These are phyloP conservation scores for Pontederia crassipes DNA, from an alignment of 176 grass and related monocot species.

Conservation along the genomic window DNA sequence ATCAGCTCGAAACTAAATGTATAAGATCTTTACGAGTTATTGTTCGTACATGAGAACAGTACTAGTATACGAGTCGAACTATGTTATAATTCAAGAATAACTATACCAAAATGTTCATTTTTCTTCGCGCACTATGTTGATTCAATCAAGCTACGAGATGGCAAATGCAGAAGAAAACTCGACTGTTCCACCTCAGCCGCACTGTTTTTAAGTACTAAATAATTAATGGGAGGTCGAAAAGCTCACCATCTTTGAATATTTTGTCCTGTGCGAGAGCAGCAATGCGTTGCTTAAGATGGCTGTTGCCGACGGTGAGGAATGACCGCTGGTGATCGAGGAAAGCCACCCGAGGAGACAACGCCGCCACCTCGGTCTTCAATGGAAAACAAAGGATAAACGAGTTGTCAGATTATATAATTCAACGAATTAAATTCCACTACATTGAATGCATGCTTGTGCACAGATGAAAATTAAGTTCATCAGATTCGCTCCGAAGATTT, in stretches of 20 bases:
- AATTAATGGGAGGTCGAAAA: background rate
- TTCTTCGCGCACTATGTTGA: no score
- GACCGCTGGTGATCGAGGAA: slow-evolving; percentile 95
- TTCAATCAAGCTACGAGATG: no score
- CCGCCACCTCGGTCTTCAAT: slow-evolving; percentile 71
- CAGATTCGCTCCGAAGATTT: background rate
- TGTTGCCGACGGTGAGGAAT: slow-evolving; percentile 78
- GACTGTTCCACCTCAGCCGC: no score
- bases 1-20: no score
- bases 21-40: no score
- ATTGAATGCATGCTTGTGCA: background rate
- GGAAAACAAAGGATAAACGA: background rate
- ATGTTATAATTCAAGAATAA: no score
- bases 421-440: background rate
- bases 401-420: background rate
- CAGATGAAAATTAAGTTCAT: background rate
- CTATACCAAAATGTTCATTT: no score
- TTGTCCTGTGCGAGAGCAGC: slow-evolving; percentile 88
- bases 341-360: slow-evolving; percentile 77
- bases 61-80: no score
- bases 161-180: no score
- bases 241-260: slow-evolving; percentile 90
- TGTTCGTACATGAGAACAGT: no score
- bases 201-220: no score
- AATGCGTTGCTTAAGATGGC: slow-evolving; percentile 93